Evolutionary conservation across 179 eudicot species (phyloP).

Genomic region (Nepenthes alata): DNA sequence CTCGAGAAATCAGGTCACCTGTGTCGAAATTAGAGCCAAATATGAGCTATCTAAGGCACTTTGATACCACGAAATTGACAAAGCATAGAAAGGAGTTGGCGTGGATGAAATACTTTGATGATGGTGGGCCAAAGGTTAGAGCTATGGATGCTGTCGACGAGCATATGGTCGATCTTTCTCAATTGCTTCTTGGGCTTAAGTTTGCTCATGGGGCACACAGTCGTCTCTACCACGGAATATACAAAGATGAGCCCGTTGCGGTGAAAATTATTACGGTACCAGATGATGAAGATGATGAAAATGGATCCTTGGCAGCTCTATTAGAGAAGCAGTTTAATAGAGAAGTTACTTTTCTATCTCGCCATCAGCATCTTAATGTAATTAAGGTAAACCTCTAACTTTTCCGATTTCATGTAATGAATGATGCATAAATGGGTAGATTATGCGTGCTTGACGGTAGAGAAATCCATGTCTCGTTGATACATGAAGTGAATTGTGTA

Average conservation of each 20-base stretch:
- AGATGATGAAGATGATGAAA: conserved; percentile 80
- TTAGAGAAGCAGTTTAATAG: conserved; percentile 69
- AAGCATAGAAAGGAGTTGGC: conserved; percentile 43
- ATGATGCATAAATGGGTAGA: not conserved
- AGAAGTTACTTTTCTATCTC: conserved; percentile 65
- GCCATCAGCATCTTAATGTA: conserved; percentile 61
- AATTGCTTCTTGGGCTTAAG: conserved; percentile 56
- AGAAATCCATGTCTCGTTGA: not conserved
- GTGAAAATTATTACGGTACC: conserved; percentile 73
- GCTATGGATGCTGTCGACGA: conserved; percentile 65
- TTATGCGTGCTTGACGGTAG: not conserved
- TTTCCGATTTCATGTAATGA: not conserved
- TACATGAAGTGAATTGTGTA: not conserved
- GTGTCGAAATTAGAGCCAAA: conserved; percentile 19
- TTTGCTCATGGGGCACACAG: conserved; percentile 91
- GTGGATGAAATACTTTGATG: conserved; percentile 78
- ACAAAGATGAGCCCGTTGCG: conserved; percentile 71
- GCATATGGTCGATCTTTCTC: conserved; percentile 59
- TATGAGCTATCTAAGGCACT: conserved; percentile 37
- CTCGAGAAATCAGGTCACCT: conserved; percentile 13
- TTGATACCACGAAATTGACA: conserved; percentile 24
- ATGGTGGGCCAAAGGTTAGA: conserved; percentile 60
- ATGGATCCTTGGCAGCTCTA: conserved; percentile 38
- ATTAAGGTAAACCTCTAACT: conserved; percentile 46
- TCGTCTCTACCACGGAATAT: conserved; percentile 70